Evolutionary conservation across 2,329 filamentous ascomycete species (phyloP).

Genomic region (Xylaria sp.): DNA sequence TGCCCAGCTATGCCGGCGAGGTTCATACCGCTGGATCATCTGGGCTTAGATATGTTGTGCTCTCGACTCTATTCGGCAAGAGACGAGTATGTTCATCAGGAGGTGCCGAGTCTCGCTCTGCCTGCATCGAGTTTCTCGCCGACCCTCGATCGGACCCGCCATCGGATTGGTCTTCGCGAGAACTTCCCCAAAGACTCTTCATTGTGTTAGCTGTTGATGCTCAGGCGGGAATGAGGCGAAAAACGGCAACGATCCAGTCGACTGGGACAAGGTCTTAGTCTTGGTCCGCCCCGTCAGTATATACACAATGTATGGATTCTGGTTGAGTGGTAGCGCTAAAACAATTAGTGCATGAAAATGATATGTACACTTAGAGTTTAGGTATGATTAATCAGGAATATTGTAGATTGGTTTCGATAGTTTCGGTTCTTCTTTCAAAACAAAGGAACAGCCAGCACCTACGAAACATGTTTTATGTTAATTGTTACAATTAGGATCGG

Average conservation of each 20-base stretch:
- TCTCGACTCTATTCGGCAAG: constrained; percentile 69
- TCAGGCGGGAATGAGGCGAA: background rate
- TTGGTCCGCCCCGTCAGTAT: background rate
- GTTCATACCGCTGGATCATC: constrained; percentile 77
- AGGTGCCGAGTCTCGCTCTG: constrained; percentile 27
- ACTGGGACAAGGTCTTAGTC: background rate
- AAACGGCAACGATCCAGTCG: background rate
- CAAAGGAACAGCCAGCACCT: background rate
- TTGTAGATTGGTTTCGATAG: background rate
- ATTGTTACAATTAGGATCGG: background rate
- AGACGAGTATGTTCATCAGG: constrained; percentile 67
- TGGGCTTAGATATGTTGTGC: constrained; percentile 68
- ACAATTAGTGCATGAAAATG: background rate
- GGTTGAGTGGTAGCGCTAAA: constrained; percentile 4
- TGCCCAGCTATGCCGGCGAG: background rate
- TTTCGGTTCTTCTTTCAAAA: background rate
- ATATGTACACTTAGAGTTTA: background rate
- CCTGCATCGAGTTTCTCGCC: constrained; percentile 32
- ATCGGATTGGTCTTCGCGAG: constrained; percentile 29
- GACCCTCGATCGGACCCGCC: constrained; percentile 23
- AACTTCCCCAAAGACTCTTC: constrained; percentile 41
- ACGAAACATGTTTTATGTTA: too few relatives aligned
- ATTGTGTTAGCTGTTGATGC: constrained; percentile 26
- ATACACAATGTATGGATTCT: too few relatives aligned
- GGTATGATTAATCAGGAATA: background rate